Evolutionary conservation across 140 eudicot species (phyloP).

Genomic region (Bidens hawaiensis): DNA sequence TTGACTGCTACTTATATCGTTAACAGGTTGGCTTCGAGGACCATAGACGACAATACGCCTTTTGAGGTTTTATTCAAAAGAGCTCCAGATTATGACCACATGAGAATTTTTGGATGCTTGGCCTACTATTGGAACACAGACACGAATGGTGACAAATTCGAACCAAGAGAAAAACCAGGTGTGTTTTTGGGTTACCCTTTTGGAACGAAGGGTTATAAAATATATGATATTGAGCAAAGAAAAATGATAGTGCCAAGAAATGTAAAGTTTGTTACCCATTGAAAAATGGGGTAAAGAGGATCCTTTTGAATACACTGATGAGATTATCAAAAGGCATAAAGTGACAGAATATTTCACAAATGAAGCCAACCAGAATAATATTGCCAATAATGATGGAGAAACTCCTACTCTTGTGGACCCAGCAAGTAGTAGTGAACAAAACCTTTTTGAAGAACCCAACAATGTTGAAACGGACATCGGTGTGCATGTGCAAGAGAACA

Average conservation of each 20-base stretch:
- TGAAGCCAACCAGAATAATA: too few species aligned
- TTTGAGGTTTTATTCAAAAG: neutral
- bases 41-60: neutral
- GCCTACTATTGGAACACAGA: neutral
- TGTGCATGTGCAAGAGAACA: too few species aligned
- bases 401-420: too few species aligned
- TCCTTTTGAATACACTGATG: too few species aligned
- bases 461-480: too few species aligned
- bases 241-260: neutral
- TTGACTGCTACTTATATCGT: neutral
- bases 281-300: too few species aligned
- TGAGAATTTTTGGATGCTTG: neutral
- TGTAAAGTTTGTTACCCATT: too few species aligned
- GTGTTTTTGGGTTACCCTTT: neutral
- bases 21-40: neutral
- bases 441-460: too few species aligned
- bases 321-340: too few species aligned
- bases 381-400: too few species aligned
- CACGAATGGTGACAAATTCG: neutral
- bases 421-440: too few species aligned
- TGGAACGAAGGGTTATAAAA: neutral
- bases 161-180: neutral
- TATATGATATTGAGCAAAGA: neutral
- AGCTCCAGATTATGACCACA: neutral
- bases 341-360: too few species aligned